phyloP scores from a whole-genome alignment of 768 basidiomycete species.

The Stropharia rugosoannulata region DNA sequence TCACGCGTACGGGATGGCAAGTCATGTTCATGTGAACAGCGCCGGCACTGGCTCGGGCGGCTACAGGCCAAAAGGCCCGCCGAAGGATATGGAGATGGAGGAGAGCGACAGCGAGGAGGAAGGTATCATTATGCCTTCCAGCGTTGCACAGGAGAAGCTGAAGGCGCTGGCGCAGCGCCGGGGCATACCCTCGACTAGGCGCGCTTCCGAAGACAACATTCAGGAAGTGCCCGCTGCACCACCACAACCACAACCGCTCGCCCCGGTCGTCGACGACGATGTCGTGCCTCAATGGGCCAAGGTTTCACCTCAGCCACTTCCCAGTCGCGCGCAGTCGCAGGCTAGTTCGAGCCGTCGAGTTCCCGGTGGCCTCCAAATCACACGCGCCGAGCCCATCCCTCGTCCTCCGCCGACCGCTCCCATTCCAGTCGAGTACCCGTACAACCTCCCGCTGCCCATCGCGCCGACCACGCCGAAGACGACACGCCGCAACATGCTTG shows the following conservation, averaged over 20 bases:
- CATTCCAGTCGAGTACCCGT: slow-evolving; percentile 63
- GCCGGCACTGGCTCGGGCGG: slow-evolving; percentile 25
- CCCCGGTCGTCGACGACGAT: slow-evolving; percentile 16
- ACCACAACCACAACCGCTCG: background rate
- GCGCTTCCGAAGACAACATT: background rate
- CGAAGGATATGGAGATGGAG: slow-evolving; percentile 67
- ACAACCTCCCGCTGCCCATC: slow-evolving; percentile 66
- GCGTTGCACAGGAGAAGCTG: slow-evolving; percentile 68
- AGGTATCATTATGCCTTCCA: slow-evolving; percentile 48
- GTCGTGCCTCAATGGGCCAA: slow-evolving; percentile 24
- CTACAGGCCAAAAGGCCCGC: slow-evolving; percentile 66
- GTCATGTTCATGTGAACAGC: background rate
- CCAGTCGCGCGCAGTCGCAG: slow-evolving; percentile 3
- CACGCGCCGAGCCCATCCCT: background rate
- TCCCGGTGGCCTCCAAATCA: slow-evolving; percentile 10
- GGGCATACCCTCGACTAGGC: slow-evolving; percentile 26
- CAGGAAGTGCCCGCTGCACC: background rate
- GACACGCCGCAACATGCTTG: slow-evolving; percentile 80
- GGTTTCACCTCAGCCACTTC: slow-evolving; percentile 11
- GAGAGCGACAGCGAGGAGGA: slow-evolving; percentile 61
- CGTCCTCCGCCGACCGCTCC: slow-evolving; percentile 26
- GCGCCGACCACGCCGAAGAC: slow-evolving; percentile 83
- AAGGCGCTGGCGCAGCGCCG: slow-evolving; percentile 54
- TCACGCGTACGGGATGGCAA: slow-evolving; percentile 1
- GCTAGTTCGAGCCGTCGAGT: slow-evolving; percentile 5